A percentile compares a stretch with the other conserved stretches of the same genome.
Conservation (phyloP, 2,329 filamentous ascomycete genomes). For the Ploettnerulaceae sp. region DNA sequence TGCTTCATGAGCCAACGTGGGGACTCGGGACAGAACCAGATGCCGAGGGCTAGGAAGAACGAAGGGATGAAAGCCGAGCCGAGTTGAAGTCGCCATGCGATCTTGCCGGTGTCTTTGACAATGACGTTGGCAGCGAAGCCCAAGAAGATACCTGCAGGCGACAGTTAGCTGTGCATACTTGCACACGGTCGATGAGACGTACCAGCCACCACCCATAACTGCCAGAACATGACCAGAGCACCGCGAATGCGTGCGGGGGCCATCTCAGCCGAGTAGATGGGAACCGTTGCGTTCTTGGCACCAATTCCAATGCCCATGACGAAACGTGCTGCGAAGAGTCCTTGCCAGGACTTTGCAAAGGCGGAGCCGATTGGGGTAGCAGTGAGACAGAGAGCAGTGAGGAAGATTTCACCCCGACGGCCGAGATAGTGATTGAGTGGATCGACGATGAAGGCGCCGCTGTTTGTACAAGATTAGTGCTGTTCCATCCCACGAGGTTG, state of each 20-base stretch:
- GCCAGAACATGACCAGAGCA: conserved; percentile 78
- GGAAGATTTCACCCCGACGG: conserved; percentile 66
- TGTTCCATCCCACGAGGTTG: too few relatives aligned
- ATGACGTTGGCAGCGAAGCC: conserved; percentile 40
- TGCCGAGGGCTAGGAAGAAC: conserved; percentile 52
- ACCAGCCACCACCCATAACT: conserved; percentile 72
- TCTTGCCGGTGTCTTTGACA: conserved; percentile 45
- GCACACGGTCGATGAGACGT: conserved; percentile 55
- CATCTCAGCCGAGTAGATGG: conserved; percentile 50
- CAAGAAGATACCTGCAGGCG: conserved; percentile 55
- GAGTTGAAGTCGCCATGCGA: conserved; percentile 59
- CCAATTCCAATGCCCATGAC: conserved; percentile 58
- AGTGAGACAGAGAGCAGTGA: conserved; percentile 71
- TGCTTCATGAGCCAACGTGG: conserved; percentile 57
- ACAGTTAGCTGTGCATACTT: conserved; percentile 32
- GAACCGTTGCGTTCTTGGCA: conserved; percentile 44
- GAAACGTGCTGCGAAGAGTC: conserved; percentile 48
- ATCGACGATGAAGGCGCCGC: conserved; percentile 62
- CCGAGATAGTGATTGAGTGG: conserved; percentile 59
- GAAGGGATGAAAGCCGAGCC: conserved; percentile 59
- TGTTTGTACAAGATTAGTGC: background rate
- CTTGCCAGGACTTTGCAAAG: conserved; percentile 51
- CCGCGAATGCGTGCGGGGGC: conserved; percentile 48
- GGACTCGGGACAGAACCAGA: conserved; percentile 63
- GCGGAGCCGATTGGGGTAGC: conserved; percentile 66